These are phyloP conservation scores for Tetrahymena thermophila DNA, from an alignment of 73 alveolate species.

Conservation along the genomic window DNA sequence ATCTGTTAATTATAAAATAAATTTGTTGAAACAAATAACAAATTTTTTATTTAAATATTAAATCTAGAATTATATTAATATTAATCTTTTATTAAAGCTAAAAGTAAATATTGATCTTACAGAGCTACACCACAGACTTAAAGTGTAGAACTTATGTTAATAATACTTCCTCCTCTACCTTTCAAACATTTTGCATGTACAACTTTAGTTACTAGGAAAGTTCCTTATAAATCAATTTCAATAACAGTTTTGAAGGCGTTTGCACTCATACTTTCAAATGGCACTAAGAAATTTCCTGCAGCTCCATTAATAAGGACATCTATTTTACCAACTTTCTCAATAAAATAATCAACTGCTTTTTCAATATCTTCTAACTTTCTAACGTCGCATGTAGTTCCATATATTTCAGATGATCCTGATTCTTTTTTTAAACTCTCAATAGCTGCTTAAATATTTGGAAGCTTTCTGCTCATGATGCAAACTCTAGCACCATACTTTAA, in stretches of 20 bases:
- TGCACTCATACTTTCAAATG: constrained; percentile 60
- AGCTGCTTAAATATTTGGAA: constrained; percentile 55
- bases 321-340: constrained; percentile 55
- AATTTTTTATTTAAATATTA: background rate
- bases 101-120: background rate
- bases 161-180: constrained; percentile 67
- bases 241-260: constrained; percentile 80
- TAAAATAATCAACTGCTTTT: constrained; percentile 42
- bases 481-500: constrained; percentile 67
- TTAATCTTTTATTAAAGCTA: background rate
- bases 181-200: constrained; percentile 58
- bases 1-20: background rate
- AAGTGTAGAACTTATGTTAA: constrained; percentile 72
- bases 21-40: background rate
- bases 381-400: constrained; percentile 53
- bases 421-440: constrained; percentile 50
- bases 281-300: constrained; percentile 85
- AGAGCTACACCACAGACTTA: constrained; percentile 68
- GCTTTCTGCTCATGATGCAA: constrained; percentile 70
- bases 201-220: constrained; percentile 64
- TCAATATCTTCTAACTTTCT: constrained; percentile 63
- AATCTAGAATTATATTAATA: too few relatives aligned
- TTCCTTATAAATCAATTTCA: constrained; percentile 80
- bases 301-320: constrained; percentile 84
- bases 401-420: constrained; percentile 11